Percentiles rank a stretch among this genome's conserved stretches.
phyloP scores from a whole-genome alignment of 257 asterid genomes.

The Solanum verrucosum region DNA sequence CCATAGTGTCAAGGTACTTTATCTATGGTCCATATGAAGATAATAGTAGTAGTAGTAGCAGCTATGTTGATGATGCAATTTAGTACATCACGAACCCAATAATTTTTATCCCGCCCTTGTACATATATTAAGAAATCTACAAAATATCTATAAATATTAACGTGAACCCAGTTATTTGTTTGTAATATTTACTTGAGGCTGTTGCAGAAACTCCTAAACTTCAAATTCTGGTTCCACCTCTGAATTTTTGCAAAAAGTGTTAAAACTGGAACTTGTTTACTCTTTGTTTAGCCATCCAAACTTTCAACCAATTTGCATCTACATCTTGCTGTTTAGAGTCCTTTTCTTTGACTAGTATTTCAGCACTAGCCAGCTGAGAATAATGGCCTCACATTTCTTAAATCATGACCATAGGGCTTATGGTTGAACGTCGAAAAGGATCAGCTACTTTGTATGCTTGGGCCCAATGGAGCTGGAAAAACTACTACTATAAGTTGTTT shows the following conservation, averaged over 20 bases:
- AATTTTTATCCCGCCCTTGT: background rate
- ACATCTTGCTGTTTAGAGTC: background rate
- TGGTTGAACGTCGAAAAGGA: constrained; percentile 88
- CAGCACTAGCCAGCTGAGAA: background rate
- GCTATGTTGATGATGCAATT: background rate
- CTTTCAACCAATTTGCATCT: background rate
- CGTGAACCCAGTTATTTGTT: background rate
- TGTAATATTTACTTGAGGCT: background rate
- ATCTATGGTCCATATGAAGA: background rate
- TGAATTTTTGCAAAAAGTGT: background rate
- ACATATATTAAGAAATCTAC: background rate
- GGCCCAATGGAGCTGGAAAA: constrained; percentile 97
- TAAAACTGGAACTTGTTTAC: background rate
- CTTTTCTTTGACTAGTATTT: background rate
- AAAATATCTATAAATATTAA: background rate
- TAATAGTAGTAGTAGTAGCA: background rate
- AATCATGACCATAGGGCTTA: constrained; percentile 48
- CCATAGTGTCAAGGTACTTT: constrained; percentile 78
- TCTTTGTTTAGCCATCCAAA: background rate
- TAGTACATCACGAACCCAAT: background rate
- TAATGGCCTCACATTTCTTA: background rate
- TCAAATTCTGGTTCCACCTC: background rate
- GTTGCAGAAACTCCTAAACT: background rate
- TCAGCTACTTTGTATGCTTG: constrained; percentile 91
- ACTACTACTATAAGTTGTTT: constrained; percentile 81